Conservation (phyloP, 345 rosid genomes). For the Gossypium herbaceum region DNA sequence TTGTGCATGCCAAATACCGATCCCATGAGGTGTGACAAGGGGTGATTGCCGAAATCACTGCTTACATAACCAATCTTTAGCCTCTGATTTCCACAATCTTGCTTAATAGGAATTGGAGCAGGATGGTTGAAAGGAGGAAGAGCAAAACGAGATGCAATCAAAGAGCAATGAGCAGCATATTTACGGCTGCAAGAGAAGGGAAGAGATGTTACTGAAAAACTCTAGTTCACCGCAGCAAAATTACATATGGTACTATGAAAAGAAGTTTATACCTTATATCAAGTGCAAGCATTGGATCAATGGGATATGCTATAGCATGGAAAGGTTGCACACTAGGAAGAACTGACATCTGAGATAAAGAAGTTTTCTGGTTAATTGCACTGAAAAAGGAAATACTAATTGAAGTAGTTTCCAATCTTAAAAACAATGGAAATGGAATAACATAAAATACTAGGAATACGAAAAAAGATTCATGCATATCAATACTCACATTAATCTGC, state of each 20-base stretch:
- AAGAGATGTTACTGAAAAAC: slow-evolving; percentile 10
- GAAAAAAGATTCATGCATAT: background rate
- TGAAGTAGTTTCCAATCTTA: background rate
- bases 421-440: background rate
- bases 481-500: slow-evolving; percentile 66
- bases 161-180: slow-evolving; percentile 89
- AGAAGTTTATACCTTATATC: slow-evolving; percentile 68
- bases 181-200: slow-evolving; percentile 61
- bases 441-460: background rate
- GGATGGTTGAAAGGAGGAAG: slow-evolving; percentile 75
- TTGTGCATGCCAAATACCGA: slow-evolving; percentile 98
- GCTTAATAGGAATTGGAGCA: slow-evolving; percentile 54
- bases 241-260: background rate
- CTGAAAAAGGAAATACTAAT: background rate
- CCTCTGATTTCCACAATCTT: slow-evolving; percentile 60
- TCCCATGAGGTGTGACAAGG: slow-evolving; percentile 98
- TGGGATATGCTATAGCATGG: slow-evolving; percentile 98
- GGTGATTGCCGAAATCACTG: slow-evolving; percentile 98
- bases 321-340: slow-evolving; percentile 98
- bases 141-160: slow-evolving; percentile 81
- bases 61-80: slow-evolving; percentile 91
- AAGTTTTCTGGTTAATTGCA: slow-evolving; percentile 5
- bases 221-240: slow-evolving; percentile 6
- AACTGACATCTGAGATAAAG: slow-evolving; percentile 62
- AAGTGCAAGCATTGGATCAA: slow-evolving; percentile 91